Evolutionary conservation across 1,139 yeast species (phyloP).

Genomic region (Saccharomyces pastorianus): DNA sequence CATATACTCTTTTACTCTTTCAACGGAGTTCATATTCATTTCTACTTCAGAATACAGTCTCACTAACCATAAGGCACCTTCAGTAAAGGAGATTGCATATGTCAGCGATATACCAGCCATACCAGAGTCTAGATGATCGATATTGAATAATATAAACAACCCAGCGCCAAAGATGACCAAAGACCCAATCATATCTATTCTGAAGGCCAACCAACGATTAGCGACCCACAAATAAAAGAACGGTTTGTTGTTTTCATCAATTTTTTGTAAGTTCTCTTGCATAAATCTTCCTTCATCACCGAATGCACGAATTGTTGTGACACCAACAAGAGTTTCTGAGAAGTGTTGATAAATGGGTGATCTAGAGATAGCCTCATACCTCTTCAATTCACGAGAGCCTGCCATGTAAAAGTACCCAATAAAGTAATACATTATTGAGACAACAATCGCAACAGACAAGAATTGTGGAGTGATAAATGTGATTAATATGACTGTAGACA

Average conservation of each 20-base stretch:
- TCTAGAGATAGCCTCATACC: slow-evolving; percentile 79
- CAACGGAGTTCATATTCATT: slow-evolving; percentile 95
- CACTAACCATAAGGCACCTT: slow-evolving; percentile 85
- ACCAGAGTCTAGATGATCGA: slow-evolving; percentile 76
- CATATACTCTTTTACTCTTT: slow-evolving; percentile 77
- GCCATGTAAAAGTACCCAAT: slow-evolving; percentile 73
- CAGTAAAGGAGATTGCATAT: slow-evolving; percentile 84
- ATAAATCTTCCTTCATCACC: slow-evolving; percentile 86
- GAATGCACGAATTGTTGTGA: slow-evolving; percentile 90
- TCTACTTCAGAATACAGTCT: slow-evolving; percentile 83
- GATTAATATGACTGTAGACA: slow-evolving; percentile 64
- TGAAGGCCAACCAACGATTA: slow-evolving; percentile 85
- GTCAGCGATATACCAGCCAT: slow-evolving; percentile 91
- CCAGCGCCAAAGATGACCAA: slow-evolving; percentile 77
- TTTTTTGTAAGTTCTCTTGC: slow-evolving; percentile 67
- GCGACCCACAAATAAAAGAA: slow-evolving; percentile 94
- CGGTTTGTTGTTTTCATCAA: slow-evolving; percentile 83
- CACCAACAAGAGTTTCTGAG: slow-evolving; percentile 86
- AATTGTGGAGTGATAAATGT: slow-evolving; percentile 81
- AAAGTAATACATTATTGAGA: slow-evolving; percentile 52
- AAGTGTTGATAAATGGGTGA: slow-evolving; percentile 97
- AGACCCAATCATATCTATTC: slow-evolving; percentile 82
- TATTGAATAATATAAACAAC: slow-evolving; percentile 57
- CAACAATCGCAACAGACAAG: slow-evolving; percentile 61
- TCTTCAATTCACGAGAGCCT: slow-evolving; percentile 84